Conservation (phyloP, 495 filamentous ascomycete species). For the Trichoderma erinaceum region DNA sequence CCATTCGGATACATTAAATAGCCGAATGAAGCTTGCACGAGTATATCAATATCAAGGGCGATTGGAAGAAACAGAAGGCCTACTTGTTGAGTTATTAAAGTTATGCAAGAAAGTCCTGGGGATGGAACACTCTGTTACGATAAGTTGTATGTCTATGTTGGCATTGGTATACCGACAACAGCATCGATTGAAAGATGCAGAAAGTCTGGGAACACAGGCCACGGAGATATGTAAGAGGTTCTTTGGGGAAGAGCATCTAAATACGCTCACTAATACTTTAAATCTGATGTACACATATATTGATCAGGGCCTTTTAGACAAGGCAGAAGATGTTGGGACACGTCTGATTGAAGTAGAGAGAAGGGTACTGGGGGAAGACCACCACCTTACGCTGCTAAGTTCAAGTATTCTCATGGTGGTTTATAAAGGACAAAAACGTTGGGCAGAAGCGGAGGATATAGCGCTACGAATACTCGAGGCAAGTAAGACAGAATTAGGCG, state of each 20-base stretch:
- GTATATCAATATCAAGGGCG: not conserved
- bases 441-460: too few relatives aligned
- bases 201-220: slow-evolving; percentile 15
- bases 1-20: slow-evolving; percentile 9
- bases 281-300: slow-evolving; percentile 2
- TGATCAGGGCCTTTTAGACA: not conserved
- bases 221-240: slow-evolving; percentile 16
- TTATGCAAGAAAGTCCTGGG: not conserved
- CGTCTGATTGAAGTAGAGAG: not conserved
- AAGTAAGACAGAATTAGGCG: too few relatives aligned
- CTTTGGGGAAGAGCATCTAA: slow-evolving; percentile 15
- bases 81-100: not conserved
- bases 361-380: not conserved
- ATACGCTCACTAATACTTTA: not conserved
- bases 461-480: too few relatives aligned
- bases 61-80: slow-evolving; percentile 4
- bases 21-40: not conserved
- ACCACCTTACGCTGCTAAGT: not conserved
- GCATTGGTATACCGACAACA: not conserved
- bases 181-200: not conserved
- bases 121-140: not conserved
- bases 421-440: too few relatives aligned
- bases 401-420: not conserved
- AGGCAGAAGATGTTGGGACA: not conserved
- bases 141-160: not conserved